Evolutionary conservation across 148 eudicot species (phyloP).

Genomic region (Silene conica): DNA sequence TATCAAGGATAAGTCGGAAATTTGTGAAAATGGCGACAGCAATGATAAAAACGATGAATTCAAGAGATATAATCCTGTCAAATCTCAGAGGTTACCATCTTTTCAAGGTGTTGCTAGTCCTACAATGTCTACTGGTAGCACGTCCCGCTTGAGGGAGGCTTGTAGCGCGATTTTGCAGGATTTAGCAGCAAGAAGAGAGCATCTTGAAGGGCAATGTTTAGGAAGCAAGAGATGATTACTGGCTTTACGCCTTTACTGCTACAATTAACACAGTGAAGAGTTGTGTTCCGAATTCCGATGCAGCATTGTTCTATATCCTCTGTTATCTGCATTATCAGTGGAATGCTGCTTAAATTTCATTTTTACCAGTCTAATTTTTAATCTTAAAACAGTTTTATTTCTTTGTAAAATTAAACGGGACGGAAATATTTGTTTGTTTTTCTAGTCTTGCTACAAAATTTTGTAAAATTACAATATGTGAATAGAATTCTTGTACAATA

Average conservation of each 20-base stretch:
- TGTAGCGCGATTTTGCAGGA: slow-evolving; percentile 30
- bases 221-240: slow-evolving; percentile 20
- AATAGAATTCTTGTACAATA: slow-evolving; percentile 24
- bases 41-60: slow-evolving; percentile 41
- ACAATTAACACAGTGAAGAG: too few relatives aligned
- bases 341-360: slow-evolving; percentile 18
- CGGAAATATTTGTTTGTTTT: slow-evolving; percentile 5
- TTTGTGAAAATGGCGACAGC: slow-evolving; percentile 24
- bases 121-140: slow-evolving; percentile 15
- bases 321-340: slow-evolving; percentile 10
- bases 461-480: slow-evolving; percentile 28
- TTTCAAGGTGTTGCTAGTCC: slow-evolving; percentile 31
- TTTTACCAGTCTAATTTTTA: slow-evolving; percentile 1
- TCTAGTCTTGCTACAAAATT: slow-evolving; percentile 15
- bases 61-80: slow-evolving; percentile 46
- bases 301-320: slow-evolving; percentile 8
- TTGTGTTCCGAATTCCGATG: not conserved
- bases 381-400: not conserved
- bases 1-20: slow-evolving; percentile 29
- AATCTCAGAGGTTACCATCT: slow-evolving; percentile 43
- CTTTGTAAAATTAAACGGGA: slow-evolving; percentile 16
- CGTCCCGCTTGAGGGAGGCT: slow-evolving; percentile 33
- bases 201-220: slow-evolving; percentile 6
- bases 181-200: slow-evolving; percentile 26
- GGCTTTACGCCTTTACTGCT: too few relatives aligned